Percentiles rank a stretch among this genome's conserved stretches.
These are phyloP conservation scores for Cercospora sp. DNA, from an alignment of 2,329 filamentous ascomycete genomes.

Conservation along the genomic window DNA sequence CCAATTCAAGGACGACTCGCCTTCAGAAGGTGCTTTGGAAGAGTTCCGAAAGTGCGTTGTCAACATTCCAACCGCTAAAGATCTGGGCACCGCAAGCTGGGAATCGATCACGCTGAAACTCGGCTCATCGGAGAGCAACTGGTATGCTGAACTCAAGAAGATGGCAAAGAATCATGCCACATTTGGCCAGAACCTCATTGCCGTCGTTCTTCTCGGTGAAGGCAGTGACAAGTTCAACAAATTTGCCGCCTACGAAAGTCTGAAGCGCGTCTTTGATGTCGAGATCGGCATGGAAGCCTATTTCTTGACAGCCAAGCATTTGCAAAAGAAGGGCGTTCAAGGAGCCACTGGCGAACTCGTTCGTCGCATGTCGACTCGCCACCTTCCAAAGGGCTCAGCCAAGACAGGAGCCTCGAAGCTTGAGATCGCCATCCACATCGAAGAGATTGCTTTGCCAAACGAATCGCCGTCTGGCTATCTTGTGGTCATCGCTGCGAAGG, in stretches of 20 bases:
- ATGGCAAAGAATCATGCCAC: not conserved
- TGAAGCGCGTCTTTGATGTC: constrained; percentile 8
- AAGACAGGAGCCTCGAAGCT: not conserved
- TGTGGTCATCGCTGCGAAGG: not conserved
- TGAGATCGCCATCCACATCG: not conserved
- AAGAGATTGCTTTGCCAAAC: not conserved
- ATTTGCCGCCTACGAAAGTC: not conserved
- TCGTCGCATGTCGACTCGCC: constrained; percentile 6
- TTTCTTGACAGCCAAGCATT: not conserved
- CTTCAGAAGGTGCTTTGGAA: not conserved
- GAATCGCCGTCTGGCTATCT: not conserved
- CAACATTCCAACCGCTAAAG: not conserved
- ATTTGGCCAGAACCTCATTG: constrained; percentile 4
- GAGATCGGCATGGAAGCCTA: constrained; percentile 9
- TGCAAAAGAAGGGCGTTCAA: not conserved
- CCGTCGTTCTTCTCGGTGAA: constrained; percentile 7
- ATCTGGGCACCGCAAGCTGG: not conserved
- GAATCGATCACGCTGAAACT: not conserved
- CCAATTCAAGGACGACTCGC: not conserved
- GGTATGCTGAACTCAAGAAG: constrained; percentile 1
- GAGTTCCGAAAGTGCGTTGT: not conserved
- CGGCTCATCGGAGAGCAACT: not conserved
- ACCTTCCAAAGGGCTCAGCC: not conserved
- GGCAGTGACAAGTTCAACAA: constrained; percentile 1
- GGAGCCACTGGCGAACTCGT: constrained; percentile 3